Evolutionary conservation across 371 early-diverging fungal genomes (phyloP), one percentile per base, ranked within the genome.

Genomic region (Rhizopus microsporus): DNA sequence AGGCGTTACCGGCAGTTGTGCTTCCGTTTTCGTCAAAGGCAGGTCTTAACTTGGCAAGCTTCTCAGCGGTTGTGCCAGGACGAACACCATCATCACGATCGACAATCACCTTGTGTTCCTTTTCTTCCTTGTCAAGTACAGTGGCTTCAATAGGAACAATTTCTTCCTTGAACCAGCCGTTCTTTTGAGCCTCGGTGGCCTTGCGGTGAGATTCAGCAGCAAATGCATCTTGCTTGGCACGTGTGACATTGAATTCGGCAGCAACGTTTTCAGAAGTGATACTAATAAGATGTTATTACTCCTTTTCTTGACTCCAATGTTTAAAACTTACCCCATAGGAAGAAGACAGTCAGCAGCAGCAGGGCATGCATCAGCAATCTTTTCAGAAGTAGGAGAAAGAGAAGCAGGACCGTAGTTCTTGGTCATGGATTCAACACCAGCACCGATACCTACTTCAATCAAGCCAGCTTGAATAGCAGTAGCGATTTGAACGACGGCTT

Each of bases 371-470:
- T 80, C 81, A 57, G 86, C 78, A 55, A 94, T 86, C 63, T 83
- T 84, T 42, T 91, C 91, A 53, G 90, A 89, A 61, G 87, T 82
- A 48, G 85, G 65, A 62, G 85, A 77, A 81, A 93, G 82, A 68
- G 90, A 89, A 17, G 66, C 68, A 40, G 92, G 83, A 46, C 93
- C 93, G 68, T 93, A 95, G 84, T 92, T 86, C 76, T 86, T 75
- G 63, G 95, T 91, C 99, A 99, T 99, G 74, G 92, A 91, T 74
- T 99, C 99, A 50, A 97, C 95, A 81, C 99, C 99, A 43, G 97
- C 99, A 71, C 91, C 93, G 67, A 99, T 94, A 72, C 99, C 99
- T 53, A 96, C 80, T 68, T 96, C 94, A 65, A 98, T 95, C 81
- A 85, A 77, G 68, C 95, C 97, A 37, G 89, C 69, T 76, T 89